Conservation (phyloP, 2,329 filamentous ascomycete species). For the Ophiostoma quercus region DNA sequence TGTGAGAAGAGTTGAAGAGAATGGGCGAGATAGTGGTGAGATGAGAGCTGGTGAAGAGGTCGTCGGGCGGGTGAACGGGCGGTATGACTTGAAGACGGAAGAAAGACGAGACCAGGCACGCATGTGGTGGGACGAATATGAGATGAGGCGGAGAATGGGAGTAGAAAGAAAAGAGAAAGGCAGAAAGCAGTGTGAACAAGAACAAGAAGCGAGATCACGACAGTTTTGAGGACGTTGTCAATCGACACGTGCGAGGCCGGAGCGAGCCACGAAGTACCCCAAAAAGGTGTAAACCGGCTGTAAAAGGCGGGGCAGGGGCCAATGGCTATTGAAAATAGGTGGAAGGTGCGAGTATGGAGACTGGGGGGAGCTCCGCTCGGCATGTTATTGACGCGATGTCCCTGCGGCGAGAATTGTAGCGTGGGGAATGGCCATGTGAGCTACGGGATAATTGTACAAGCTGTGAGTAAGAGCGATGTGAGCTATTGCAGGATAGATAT, state of each 20-base stretch:
- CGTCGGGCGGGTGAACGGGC: neutral
- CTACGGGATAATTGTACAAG: neutral
- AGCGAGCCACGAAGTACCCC: neutral
- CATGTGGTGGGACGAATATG: constrained; percentile 12
- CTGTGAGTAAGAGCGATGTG: neutral
- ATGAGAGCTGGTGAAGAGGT: constrained; percentile 6
- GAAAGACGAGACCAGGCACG: constrained; percentile 16
- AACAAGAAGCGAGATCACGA: constrained; percentile 1
- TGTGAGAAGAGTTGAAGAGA: neutral
- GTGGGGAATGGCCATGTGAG: neutral
- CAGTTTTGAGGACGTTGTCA: constrained; percentile 11
- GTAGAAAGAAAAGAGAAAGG: neutral
- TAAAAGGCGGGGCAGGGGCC: constrained; percentile 19
- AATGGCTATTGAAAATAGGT: neutral
- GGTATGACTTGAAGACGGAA: neutral
- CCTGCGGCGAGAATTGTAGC: neutral
- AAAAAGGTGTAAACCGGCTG: constrained; percentile 3
- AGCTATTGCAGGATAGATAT: neutral
- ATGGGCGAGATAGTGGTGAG: neutral
- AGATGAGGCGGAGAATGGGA: neutral
- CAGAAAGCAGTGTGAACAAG: neutral
- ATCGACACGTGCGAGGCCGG: constrained; percentile 8
- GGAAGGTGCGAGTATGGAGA: neutral
- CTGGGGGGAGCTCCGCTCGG: constrained; percentile 9
- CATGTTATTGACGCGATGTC: constrained; percentile 16